Base-by-base conservation (phyloP, 768 basidiomycete genomes). In the Piloderma croceum region DNA sequence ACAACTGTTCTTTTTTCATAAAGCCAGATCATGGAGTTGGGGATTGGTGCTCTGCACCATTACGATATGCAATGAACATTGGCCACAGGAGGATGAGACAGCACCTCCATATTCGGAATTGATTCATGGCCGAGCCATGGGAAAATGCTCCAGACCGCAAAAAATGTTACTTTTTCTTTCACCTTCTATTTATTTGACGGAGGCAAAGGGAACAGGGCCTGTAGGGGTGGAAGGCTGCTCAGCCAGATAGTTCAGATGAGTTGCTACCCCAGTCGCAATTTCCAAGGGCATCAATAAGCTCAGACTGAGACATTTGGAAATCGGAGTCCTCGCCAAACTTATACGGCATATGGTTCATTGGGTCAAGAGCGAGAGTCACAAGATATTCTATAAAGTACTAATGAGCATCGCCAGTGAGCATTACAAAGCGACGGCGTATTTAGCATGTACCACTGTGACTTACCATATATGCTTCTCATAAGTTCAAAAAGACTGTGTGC, bases 341-440 rank as follows among this genome's bases (percentile, higher is more conserved):
- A 50, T 74, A 77, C 7, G 66, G 53, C 35, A 73, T 67, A 38
- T 75, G 73, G 0, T 81, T 79, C 5, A 81, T 80, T 11, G 80
- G 79, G 48, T 87, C 84, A 0, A 81, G 78, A 0, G 76, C 83
- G 20, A 86, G 71, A 0, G 74, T 83, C n/a, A n/a, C n/a, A n/a
- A n/a, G n/a, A n/a, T n/a, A n/a, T n/a, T n/a, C n/a, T n/a, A n/a
- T n/a, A n/a, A n/a, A n/a, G n/a, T n/a, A n/a, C n/a, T n/a, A n/a
- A n/a, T n/a, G n/a, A n/a, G n/a, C n/a, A n/a, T n/a, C n/a, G n/a
- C n/a, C n/a, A n/a, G n/a, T n/a, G n/a, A n/a, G n/a, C n/a, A n/a
- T n/a, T n/a, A n/a, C n/a, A n/a, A n/a, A n/a, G n/a, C n/a, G n/a
- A n/a, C n/a, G n/a, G n/a, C n/a, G n/a, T n/a, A n/a, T n/a, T n/a